Conservation (phyloP, 495 filamentous ascomycete genomes). For the Endocarpon pusillum region DNA sequence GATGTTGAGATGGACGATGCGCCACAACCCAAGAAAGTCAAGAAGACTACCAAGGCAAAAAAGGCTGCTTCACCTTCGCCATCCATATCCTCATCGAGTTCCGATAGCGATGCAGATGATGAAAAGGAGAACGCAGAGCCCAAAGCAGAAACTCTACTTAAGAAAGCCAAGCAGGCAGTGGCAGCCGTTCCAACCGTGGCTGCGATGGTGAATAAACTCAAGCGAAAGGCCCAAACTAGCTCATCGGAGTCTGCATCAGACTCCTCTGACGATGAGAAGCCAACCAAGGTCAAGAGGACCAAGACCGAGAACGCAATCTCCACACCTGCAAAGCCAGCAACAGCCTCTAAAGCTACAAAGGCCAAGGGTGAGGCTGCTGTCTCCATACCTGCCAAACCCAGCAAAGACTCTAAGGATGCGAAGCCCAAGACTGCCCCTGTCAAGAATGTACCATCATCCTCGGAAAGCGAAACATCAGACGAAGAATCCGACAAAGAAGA, state of each 20-base stretch:
- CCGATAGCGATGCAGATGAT: conserved; percentile 45
- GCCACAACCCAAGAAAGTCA: conserved; percentile 11
- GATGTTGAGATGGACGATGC: conserved; percentile 45
- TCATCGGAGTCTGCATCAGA: conserved; percentile 29
- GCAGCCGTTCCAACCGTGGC: conserved; percentile 12
- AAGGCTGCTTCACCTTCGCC: conserved; percentile 20
- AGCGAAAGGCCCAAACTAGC: conserved; percentile 48
- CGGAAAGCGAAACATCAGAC: conserved; percentile 22
- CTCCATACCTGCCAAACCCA: background rate
- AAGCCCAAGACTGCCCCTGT: background rate
- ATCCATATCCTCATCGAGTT: conserved; percentile 29
- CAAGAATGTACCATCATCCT: conserved; percentile 11
- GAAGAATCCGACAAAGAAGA: conserved; percentile 8
- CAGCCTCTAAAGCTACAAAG: conserved; percentile 1
- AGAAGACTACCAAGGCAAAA: conserved; percentile 2
- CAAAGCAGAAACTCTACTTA: conserved; percentile 2
- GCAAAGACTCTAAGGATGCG: conserved; percentile 1
- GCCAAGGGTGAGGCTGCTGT: conserved; percentile 5
- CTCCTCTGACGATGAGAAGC: conserved; percentile 24
- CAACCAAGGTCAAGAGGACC: conserved; percentile 17
- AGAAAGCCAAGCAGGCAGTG: background rate
- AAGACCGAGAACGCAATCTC: conserved; percentile 26
- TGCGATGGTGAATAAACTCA: conserved; percentile 25
- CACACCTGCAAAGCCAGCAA: background rate
- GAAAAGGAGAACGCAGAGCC: conserved; percentile 30